phyloP scores from a whole-genome alignment of 169 alveolate genomes.

The Plasmodium knowlesi region DNA sequence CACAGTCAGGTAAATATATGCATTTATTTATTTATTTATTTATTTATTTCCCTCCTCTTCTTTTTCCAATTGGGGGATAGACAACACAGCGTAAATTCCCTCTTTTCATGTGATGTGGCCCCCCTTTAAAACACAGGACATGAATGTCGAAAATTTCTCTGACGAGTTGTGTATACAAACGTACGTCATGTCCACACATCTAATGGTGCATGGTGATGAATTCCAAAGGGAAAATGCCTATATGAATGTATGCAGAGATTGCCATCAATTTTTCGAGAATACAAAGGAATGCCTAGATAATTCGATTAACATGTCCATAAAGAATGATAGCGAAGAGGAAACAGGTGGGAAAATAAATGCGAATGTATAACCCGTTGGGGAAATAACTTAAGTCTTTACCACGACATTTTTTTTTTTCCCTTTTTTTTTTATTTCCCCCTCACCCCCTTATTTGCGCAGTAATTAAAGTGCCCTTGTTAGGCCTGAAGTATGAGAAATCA shows the following conservation, averaged over 20 bases:
- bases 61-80: not conserved
- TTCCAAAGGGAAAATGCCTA: not conserved
- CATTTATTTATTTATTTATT: too few species aligned
- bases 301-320: not conserved
- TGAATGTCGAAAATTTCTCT: not conserved
- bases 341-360: not conserved
- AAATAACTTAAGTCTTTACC: not conserved
- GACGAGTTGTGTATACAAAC: constrained; percentile 16
- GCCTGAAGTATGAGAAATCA: not conserved
- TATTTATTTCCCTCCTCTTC: not conserved
- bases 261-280: constrained; percentile 11
- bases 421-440: not conserved
- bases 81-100: not conserved
- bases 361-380: not conserved
- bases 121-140: not conserved
- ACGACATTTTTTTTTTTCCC: not conserved
- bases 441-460: not conserved
- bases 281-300: constrained; percentile 10
- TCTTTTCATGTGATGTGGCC: not conserved
- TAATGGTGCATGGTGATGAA: not conserved
- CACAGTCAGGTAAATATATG: not conserved
- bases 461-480: not conserved
- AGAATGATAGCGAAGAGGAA: not conserved
- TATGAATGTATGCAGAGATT: constrained; percentile 20
- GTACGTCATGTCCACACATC: constrained; percentile 5